phyloP scores from a whole-genome alignment of 1,284 basidiomycete genomes.

The Singerocomus inundabilis region DNA sequence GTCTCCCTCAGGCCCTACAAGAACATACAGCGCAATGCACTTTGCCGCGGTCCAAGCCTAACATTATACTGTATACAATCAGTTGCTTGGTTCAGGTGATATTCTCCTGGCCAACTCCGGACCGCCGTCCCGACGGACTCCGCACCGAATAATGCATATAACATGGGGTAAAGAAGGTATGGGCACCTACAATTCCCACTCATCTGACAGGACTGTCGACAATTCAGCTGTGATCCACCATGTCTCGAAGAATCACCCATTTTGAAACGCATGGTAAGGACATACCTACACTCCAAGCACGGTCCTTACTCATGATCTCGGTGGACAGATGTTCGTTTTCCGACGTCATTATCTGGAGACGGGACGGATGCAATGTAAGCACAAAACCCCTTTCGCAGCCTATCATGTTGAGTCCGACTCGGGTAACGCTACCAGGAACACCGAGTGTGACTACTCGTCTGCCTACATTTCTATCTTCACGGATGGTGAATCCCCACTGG shows the following conservation, averaged over 20 bases:
- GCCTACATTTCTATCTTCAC: constrained; percentile 86
- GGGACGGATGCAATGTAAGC: constrained; percentile 60
- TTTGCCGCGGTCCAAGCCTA: too few relatives aligned
- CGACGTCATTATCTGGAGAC: constrained; percentile 57
- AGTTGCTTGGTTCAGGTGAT: not conserved
- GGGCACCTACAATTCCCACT: too few relatives aligned
- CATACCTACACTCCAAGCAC: not conserved
- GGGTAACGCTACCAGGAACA: constrained; percentile 61
- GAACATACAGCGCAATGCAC: not conserved
- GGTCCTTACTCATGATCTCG: not conserved
- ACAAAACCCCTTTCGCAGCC: not conserved
- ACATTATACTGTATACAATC: too few relatives aligned
- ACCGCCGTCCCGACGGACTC: constrained; percentile 17
- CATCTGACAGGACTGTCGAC: not conserved
- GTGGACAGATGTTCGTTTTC: constrained; percentile 39
- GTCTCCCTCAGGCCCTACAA: not conserved
- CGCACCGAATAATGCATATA: not conserved
- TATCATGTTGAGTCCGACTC: not conserved
- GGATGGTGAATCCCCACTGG: constrained; percentile 54
- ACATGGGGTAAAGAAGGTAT: not conserved
- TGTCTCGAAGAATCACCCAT: constrained; percentile 35
- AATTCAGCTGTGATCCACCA: constrained; percentile 2
- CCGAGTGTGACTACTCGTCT: constrained; percentile 92
- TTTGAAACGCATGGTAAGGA: constrained; percentile 38
- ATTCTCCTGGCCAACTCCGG: constrained; percentile 7